Evolutionary conservation across 768 basidiomycete species (phyloP), one percentile per base, ranked within the genome.

Genomic region (Suillus ampliporus): DNA sequence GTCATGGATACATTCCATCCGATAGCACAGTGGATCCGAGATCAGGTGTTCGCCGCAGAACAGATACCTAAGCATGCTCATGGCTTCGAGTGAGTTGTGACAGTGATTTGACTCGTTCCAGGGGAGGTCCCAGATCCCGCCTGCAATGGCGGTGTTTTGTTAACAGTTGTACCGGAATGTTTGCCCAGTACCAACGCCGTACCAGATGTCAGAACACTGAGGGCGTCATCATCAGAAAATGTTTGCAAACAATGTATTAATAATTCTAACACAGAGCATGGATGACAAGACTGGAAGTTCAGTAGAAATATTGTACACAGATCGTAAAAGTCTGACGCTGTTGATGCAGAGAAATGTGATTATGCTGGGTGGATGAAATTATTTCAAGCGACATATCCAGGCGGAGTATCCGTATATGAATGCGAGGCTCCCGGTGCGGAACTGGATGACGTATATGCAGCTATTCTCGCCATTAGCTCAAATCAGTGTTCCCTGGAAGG

Each of bases 401-500:
- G 74, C 48, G 74, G 74, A 53, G 69, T 70, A 61, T 75, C 74
- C 35, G 64, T 15, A 53, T 72, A 71, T 15, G 61, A 23, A 40
- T 64, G 60, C 14, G 68, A 43, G 28, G 67, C 65, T 28, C 54
- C 58, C 14, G 61, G 52, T 15, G 71, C 63, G 8, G 67, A 60
- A 35, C 66, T 53, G 43, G 74, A 56, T 34, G 69, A 74, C 41
- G 74, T 71, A 60, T 75, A 75, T 48, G 67, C 74, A 46, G 74
- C 74, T 75, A 31, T 50, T 15, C 38, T 26, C 38, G 19, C 17
- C 23, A 11, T 56, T 21, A 47, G 52, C 35, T 52, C 19, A 57
- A 19, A 26, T 40, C 10, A 11, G 26, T 40, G n/a, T n/a, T 8
- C 4, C 23, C 14, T 51, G 11, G 23, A 50, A 60, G 65, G 51